Percentiles rank a stretch among this genome's conserved stretches.
Conservation (phyloP, 305 asterid genomes). For the Fraxinus sp. region DNA sequence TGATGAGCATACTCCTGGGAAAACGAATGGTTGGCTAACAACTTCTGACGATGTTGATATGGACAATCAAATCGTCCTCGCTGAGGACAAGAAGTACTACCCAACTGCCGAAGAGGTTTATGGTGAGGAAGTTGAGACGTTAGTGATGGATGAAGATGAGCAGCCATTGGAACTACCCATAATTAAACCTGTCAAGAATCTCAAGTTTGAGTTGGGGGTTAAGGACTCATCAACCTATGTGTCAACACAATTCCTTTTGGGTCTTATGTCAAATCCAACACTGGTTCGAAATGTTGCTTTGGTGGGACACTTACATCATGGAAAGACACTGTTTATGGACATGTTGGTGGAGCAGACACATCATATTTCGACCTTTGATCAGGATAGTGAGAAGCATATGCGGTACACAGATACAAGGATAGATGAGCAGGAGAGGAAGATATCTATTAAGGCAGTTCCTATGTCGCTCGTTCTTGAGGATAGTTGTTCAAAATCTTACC, state of each 20-base stretch:
- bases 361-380: constrained; percentile 90
- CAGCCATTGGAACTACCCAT: constrained; percentile 87
- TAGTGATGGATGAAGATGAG: constrained; percentile 99
- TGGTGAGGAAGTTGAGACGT: constrained; percentile 93
- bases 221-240: constrained; percentile 92
- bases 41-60: constrained; percentile 74
- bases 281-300: constrained; percentile 90
- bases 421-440: constrained; percentile 95
- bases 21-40: constrained; percentile 79
- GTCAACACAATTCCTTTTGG: constrained; percentile 86
- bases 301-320: constrained; percentile 83
- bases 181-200: constrained; percentile 77
- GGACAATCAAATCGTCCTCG: constrained; percentile 88
- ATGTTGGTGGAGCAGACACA: constrained; percentile 98
- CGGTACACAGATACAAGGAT: constrained; percentile 94
- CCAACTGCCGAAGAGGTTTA: constrained; percentile 98
- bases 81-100: constrained; percentile 93
- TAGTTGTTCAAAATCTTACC: constrained; percentile 83
- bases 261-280: constrained; percentile 86
- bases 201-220: constrained; percentile 93
- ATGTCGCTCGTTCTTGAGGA: constrained; percentile 94
- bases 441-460: constrained; percentile 87
- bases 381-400: constrained; percentile 91
- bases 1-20: constrained; percentile 67
- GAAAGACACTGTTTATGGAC: constrained; percentile 92